phyloP scores from a whole-genome alignment of 805 yeast species.

The Lipomyces starkeyi region DNA sequence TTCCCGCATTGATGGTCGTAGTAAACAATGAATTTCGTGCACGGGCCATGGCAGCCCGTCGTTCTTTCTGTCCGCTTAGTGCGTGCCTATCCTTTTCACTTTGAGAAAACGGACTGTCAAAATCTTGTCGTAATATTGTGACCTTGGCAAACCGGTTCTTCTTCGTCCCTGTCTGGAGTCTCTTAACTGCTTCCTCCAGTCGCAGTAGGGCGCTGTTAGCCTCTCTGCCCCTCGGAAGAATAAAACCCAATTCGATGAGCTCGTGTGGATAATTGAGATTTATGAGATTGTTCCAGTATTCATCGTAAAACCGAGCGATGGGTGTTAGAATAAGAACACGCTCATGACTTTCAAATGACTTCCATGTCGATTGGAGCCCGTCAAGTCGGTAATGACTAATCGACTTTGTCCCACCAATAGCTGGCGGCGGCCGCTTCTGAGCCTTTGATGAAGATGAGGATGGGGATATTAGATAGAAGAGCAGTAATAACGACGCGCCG shows the following conservation, averaged over 20 bases:
- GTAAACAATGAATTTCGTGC: conserved; percentile 91
- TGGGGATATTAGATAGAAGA: conserved; percentile 22
- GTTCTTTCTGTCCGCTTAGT: conserved; percentile 78
- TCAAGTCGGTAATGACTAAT: conserved; percentile 76
- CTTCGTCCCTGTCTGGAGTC: conserved; percentile 67
- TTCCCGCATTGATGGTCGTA: conserved; percentile 85
- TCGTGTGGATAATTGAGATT: conserved; percentile 81
- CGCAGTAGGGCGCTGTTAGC: conserved; percentile 80
- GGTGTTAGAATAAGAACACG: conserved; percentile 88
- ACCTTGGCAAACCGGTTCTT: conserved; percentile 79
- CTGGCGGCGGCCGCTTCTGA: conserved; percentile 24
- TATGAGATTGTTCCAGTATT: conserved; percentile 86
- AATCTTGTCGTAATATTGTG: conserved; percentile 90
- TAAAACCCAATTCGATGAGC: conserved; percentile 86
- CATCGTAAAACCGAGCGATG: conserved; percentile 80
- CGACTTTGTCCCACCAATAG: conserved; percentile 33
- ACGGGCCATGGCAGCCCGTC: conserved; percentile 89
- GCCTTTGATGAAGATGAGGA: conserved; percentile 12
- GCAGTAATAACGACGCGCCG: conserved; percentile 13
- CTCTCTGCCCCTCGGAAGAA: conserved; percentile 78
- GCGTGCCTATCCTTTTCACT: conserved; percentile 81
- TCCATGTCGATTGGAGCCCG: conserved; percentile 69
- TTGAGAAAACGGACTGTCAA: conserved; percentile 70
- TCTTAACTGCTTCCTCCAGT: conserved; percentile 77
- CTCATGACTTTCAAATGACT: conserved; percentile 77